Conservation (phyloP, 345 rosid genomes). For the Salix udensis region DNA sequence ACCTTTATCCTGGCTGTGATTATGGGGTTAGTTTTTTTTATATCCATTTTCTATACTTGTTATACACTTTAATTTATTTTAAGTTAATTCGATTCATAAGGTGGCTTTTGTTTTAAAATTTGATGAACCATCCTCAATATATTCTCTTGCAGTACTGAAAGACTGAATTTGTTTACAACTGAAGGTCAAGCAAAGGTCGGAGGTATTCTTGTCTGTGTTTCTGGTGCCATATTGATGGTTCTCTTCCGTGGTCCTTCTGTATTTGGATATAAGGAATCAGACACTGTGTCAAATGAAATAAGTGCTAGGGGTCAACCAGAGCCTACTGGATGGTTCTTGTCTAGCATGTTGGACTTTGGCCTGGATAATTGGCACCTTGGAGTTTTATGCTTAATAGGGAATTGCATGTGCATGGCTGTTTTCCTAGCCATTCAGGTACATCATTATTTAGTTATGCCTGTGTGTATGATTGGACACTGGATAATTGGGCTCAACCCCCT, state of each 20-base stretch:
- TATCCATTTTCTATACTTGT: not conserved
- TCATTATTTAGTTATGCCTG: not conserved
- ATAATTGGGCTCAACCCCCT: not conserved
- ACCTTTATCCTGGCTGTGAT: slow-evolving; percentile 83
- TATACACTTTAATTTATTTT: not conserved
- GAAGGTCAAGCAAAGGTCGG: slow-evolving; percentile 93
- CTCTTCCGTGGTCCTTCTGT: slow-evolving; percentile 83
- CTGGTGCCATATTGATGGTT: slow-evolving; percentile 84
- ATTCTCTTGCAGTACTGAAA: slow-evolving; percentile 88
- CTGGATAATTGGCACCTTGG: slow-evolving; percentile 83
- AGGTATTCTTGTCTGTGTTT: slow-evolving; percentile 78
- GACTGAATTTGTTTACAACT: slow-evolving; percentile 60
- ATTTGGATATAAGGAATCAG: slow-evolving; percentile 54
- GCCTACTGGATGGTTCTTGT: slow-evolving; percentile 71
- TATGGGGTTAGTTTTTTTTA: slow-evolving; percentile 67
- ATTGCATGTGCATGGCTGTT: slow-evolving; percentile 96
- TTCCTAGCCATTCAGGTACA: slow-evolving; percentile 91
- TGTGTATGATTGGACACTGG: not conserved
- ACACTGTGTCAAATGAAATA: slow-evolving; percentile 51
- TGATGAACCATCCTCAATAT: not conserved
- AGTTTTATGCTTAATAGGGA: slow-evolving; percentile 89
- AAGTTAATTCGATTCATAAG: not conserved
- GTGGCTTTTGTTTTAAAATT: not conserved
- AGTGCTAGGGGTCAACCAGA: slow-evolving; percentile 84
- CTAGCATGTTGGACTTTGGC: slow-evolving; percentile 55